phyloP scores from a whole-genome alignment of 371 early-diverging fungal genomes.

The Smittium culicis region DNA sequence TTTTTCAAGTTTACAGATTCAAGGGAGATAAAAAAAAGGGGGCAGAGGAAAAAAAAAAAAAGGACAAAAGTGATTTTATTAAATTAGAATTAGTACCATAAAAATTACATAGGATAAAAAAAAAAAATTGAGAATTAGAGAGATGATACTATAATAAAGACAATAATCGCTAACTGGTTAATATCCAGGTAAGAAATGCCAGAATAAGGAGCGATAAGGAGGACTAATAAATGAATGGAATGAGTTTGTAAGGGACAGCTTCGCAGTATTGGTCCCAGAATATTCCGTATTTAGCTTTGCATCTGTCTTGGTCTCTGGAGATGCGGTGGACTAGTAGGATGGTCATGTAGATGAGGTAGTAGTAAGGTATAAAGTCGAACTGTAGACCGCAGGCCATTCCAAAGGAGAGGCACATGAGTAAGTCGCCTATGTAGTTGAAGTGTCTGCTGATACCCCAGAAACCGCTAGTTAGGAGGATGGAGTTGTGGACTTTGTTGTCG shows the following conservation, averaged over 20 bases:
- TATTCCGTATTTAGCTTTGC: slow-evolving; percentile 75
- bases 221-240: slow-evolving; percentile 50
- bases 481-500: slow-evolving; percentile 62
- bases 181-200: no score
- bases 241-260: slow-evolving; percentile 68
- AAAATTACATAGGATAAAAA: no score
- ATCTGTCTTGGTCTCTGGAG: slow-evolving; percentile 73
- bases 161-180: no score
- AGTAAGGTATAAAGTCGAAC: slow-evolving; percentile 65
- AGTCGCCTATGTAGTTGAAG: slow-evolving; percentile 85
- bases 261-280: slow-evolving; percentile 82
- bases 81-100: no score
- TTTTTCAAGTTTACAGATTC: no score
- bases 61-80: no score
- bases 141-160: no score
- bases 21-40: no score
- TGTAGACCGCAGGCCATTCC: slow-evolving; percentile 64
- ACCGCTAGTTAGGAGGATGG: slow-evolving; percentile 62
- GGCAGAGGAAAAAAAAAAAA: no score
- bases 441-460: slow-evolving; percentile 91
- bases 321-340: slow-evolving; percentile 77
- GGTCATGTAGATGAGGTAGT: slow-evolving; percentile 80
- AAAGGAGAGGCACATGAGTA: slow-evolving; percentile 76
- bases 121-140: no score
- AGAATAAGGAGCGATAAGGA: no score